These are phyloP conservation scores for Rhodamnia rubescens DNA, from an alignment of 345 rosid species.

Conservation along the genomic window DNA sequence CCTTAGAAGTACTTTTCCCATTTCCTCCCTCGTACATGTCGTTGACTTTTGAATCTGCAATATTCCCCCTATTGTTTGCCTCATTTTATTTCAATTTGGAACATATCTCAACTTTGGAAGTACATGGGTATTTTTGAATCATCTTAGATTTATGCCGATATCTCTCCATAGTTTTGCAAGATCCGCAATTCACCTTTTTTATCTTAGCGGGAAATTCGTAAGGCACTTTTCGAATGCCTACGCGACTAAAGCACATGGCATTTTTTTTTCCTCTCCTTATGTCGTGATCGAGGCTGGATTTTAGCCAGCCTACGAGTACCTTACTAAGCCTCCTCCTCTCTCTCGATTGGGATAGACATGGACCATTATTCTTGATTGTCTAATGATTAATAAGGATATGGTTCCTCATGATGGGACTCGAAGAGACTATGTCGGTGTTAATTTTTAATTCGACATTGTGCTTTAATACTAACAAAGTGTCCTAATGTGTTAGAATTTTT, in stretches of 20 bases:
- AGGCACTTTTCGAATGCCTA: no score
- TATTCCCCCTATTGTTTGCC: neutral
- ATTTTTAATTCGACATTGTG: no score
- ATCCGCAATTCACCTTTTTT: no score
- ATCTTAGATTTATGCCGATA: neutral
- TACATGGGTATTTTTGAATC: neutral
- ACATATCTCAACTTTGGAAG: neutral
- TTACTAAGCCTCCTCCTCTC: no score
- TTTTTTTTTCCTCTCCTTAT: no score
- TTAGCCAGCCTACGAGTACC: no score
- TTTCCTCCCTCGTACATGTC: neutral
- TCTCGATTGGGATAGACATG: neutral
- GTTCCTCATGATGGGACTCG: neutral
- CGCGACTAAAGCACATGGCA: no score
- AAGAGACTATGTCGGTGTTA: neutral
- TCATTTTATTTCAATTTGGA: neutral
- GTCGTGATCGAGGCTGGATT: no score
- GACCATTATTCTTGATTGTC: neutral
- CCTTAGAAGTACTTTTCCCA: neutral
- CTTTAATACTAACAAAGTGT: neutral
- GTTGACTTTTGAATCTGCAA: neutral
- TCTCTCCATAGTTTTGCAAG: neutral
- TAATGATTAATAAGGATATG: neutral
- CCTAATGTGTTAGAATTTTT: no score
- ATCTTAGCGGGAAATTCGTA: no score